These are phyloP conservation scores for Bothriochloa decipiens DNA, from an alignment of 176 grass and related monocot species.

Conservation along the genomic window DNA sequence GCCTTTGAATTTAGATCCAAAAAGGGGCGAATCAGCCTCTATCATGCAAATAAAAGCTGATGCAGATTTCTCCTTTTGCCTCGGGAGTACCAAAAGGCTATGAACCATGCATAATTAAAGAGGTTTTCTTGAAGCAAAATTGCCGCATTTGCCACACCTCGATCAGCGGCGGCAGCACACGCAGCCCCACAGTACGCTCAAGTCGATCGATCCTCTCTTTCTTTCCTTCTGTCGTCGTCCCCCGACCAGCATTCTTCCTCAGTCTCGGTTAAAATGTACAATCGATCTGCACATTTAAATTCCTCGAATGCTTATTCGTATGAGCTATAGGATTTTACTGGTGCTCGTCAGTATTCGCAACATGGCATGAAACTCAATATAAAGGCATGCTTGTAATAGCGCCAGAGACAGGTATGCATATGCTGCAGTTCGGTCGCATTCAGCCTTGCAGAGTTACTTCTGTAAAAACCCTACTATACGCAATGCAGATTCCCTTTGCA, in stretches of 20 bases:
- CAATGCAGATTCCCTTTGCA: too few species aligned
- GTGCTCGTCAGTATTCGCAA: too few species aligned
- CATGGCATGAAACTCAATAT: too few species aligned
- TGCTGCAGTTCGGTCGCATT: too few species aligned
- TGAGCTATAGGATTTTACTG: background rate
- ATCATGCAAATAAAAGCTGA: constrained; percentile 34
- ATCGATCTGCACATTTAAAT: background rate
- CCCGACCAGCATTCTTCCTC: background rate
- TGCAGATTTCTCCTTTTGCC: constrained; percentile 14
- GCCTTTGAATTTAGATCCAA: constrained; percentile 37
- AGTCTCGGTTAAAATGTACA: background rate
- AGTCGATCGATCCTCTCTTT: background rate
- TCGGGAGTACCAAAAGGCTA: constrained; percentile 53
- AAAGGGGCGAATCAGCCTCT: constrained; percentile 27
- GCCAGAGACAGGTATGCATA: too few species aligned
- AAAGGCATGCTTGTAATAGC: too few species aligned
- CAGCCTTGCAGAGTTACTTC: too few species aligned
- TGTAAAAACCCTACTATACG: too few species aligned
- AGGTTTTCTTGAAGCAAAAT: background rate
- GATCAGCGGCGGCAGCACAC: background rate
- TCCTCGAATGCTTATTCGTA: background rate
- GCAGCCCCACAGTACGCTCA: background rate
- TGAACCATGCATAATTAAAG: constrained; percentile 23
- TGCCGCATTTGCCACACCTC: constrained; percentile 21
- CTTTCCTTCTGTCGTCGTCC: background rate